Evolutionary conservation across 768 basidiomycete species (phyloP), one percentile per base, ranked within the genome.

Genomic region (Leucogyrophana mollusca): DNA sequence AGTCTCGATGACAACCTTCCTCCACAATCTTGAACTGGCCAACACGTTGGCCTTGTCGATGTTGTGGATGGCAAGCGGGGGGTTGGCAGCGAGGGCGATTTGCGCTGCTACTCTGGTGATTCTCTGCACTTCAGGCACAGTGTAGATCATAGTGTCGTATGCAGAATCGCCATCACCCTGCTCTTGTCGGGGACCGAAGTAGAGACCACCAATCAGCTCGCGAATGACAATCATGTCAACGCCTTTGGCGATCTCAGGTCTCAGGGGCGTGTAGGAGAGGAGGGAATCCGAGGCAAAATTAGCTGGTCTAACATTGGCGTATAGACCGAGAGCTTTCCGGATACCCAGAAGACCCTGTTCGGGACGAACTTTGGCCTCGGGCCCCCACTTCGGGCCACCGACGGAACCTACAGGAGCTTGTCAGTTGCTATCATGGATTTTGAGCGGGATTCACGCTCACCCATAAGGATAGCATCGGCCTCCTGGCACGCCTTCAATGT

Each of bases 331-430:
- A 22, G 80, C 82, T 69, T 99, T 98, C 55, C 96, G 85, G 43
- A 99, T 79, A 6, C 73, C 64, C 22, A 99, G 83, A 9, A 99
- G 79, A 45, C 96, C 96, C 50, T 82, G 81, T 66, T 99, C 96
- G 14, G 96, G 96, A 46, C 96, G 85, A 44, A 97, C 82, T 65
- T 87, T 85, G 50, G 81, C 78, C 46, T 84, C 80, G 3, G 94
- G 87, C 39, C 93, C 94, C 96, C 96, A 99, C 69, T 97, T 97
- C 11, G 96, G 96, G n/a, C 96, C 96, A 48, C 96, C 96, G 55
- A 98, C 90, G 16, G 95, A 87, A 55, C 95, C 95, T 97, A 46
- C 1, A 21, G 14, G n/a, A 17, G 17, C 34, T 25, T 42, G 36
- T 58, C 33, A 54, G 47, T 41, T 34, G 4, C 11, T 22, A 34